Evolutionary conservation across 108 stramenopile genomes (phyloP).

Genomic region (Nannochloropsis salina): DNA sequence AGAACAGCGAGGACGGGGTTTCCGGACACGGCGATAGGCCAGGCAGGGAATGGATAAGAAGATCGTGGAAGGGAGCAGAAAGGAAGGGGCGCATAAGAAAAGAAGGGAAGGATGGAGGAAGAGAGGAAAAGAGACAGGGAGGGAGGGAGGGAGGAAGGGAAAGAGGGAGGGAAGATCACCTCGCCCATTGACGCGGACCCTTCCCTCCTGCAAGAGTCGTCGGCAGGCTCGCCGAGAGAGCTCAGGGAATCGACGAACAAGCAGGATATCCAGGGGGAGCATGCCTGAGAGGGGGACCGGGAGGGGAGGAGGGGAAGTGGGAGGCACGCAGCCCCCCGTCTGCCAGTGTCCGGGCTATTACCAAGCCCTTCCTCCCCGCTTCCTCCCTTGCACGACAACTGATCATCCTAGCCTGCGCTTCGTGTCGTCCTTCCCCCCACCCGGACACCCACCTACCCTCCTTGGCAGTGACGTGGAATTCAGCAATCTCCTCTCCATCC

Average conservation of each 20-base stretch:
- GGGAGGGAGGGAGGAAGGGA: not conserved
- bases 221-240: too few species aligned
- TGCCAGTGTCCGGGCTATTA: not conserved
- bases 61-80: not conserved
- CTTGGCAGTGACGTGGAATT: not conserved
- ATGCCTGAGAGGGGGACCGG: not conserved
- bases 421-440: not conserved
- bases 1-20: too few species aligned
- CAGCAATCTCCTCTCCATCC: not conserved
- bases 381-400: not conserved
- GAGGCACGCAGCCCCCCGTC: not conserved
- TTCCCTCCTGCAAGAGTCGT: too few species aligned
- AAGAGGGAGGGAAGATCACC: too few species aligned
- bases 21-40: too few species aligned
- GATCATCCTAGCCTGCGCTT: not conserved
- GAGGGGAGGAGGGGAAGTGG: not conserved
- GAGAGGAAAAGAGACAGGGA: not conserved
- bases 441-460: not conserved
- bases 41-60: too few species aligned
- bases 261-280: too few species aligned
- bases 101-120: not conserved
- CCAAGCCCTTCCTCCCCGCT: not conserved
- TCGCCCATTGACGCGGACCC: too few species aligned
- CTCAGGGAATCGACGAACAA: too few species aligned
- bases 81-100: not conserved